Conservation (phyloP, 306 rosid species). For the Quercus berberidifolia region DNA sequence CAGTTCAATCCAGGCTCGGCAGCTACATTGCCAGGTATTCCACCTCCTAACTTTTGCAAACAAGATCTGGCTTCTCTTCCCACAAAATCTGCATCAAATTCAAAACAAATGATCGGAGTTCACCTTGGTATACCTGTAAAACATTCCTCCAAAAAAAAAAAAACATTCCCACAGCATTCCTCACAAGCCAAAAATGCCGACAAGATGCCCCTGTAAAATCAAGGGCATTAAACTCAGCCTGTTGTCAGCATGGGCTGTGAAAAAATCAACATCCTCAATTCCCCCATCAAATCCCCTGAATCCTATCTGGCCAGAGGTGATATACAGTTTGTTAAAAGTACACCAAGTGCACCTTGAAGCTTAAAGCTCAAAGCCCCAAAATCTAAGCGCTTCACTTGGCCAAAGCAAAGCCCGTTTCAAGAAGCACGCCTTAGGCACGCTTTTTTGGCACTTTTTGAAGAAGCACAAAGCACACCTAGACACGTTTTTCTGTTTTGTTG, state of each 20-base stretch:
- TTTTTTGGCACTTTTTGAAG: too few relatives aligned
- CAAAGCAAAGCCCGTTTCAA: too few relatives aligned
- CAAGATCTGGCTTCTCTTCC: slow-evolving; percentile 9
- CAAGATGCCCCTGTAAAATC: background rate
- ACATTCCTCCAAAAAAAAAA: background rate
- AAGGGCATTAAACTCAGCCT: background rate
- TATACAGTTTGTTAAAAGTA: too few relatives aligned
- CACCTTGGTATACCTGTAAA: background rate
- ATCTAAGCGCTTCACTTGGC: too few relatives aligned
- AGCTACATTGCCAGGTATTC: background rate
- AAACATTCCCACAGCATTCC: background rate
- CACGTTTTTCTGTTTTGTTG: too few relatives aligned
- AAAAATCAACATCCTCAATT: background rate
- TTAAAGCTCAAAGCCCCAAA: too few relatives aligned
- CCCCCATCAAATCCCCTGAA: too few relatives aligned
- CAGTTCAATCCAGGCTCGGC: slow-evolving; percentile 29
- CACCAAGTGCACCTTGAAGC: too few relatives aligned
- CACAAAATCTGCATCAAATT: slow-evolving; percentile 30
- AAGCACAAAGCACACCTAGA: too few relatives aligned
- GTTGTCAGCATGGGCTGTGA: background rate
- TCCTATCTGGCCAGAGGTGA: too few relatives aligned
- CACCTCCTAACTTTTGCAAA: background rate
- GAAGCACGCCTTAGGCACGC: accelerated
- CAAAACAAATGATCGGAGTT: background rate
- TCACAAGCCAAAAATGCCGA: background rate